phyloP scores from a whole-genome alignment of 768 basidiomycete species.

The Cantharellus anzutake region DNA sequence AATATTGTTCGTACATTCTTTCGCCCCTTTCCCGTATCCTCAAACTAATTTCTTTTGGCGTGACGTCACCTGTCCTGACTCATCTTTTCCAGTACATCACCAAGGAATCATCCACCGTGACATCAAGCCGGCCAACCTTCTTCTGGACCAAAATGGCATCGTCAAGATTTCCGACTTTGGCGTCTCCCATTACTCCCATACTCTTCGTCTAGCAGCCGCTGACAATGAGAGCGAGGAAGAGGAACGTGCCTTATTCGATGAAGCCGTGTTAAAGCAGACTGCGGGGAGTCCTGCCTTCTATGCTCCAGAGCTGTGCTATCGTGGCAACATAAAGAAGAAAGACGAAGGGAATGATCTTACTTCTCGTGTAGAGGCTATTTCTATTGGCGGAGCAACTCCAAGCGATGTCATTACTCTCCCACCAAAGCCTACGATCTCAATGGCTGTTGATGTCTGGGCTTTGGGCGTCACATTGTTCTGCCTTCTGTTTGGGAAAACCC shows the following conservation, averaged over 20 bases:
- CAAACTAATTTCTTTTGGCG: neutral
- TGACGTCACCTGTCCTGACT: neutral
- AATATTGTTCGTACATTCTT: conserved; percentile 54
- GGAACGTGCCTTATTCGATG: conserved; percentile 42
- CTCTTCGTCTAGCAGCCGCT: conserved; percentile 48
- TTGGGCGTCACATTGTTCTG: conserved; percentile 92
- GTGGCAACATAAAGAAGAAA: conserved; percentile 8
- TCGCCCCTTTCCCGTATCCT: conserved; percentile 4
- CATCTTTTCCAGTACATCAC: conserved; percentile 49
- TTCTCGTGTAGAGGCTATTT: neutral
- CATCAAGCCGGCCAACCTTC: conserved; percentile 95
- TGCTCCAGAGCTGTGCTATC: conserved; percentile 79
- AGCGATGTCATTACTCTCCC: conserved; percentile 10
- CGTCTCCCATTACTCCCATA: conserved; percentile 88
- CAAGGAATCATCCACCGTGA: conserved; percentile 99
- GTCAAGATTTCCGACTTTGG: conserved; percentile 99
- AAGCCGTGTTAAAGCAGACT: conserved; percentile 71
- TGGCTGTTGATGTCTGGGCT: conserved; percentile 96
- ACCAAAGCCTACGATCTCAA: conserved; percentile 42
- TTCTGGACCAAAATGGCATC: conserved; percentile 71
- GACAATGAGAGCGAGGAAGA: neutral
- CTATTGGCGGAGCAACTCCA: neutral
- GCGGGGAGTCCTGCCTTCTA: conserved; percentile 94
- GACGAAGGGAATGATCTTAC: conserved; percentile 9
- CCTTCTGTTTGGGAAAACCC: conserved; percentile 71